Percentiles rank a stretch among this genome's conserved stretches.
These are phyloP conservation scores for Tylopilus rubrobrunneus DNA, from an alignment of 768 basidiomycete genomes.

Conservation along the genomic window DNA sequence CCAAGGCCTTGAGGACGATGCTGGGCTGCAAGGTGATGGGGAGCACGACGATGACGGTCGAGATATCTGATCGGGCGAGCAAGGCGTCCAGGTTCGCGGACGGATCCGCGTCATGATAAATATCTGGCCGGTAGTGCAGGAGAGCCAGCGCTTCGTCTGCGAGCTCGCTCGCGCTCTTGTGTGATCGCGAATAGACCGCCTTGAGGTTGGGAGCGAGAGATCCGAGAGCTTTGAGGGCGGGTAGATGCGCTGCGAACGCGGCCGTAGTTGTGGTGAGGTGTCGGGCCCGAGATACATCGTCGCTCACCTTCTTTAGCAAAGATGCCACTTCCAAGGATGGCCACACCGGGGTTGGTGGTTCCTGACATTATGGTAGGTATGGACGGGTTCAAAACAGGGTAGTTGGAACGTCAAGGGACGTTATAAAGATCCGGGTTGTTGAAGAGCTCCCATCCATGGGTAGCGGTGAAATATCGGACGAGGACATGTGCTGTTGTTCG, in stretches of 20 bases:
- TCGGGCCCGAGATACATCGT: conserved; percentile 4
- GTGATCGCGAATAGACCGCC: conserved; percentile 80
- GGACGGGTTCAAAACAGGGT: neutral
- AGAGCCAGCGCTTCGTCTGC: conserved; percentile 43
- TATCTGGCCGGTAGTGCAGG: conserved; percentile 37
- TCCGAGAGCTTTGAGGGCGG: conserved; percentile 58
- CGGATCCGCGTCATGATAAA: conserved; percentile 55
- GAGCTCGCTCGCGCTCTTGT: conserved; percentile 53
- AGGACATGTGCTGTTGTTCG: too few species aligned
- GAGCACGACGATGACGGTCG: conserved; percentile 69
- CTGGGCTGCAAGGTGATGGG: conserved; percentile 75
- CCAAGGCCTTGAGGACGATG: conserved; percentile 58
- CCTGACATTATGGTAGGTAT: conserved; percentile 17
- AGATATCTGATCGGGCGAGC: conserved; percentile 64
- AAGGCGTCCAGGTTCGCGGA: conserved; percentile 53
- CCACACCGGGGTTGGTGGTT: conserved; percentile 45
- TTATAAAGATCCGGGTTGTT: too few species aligned
- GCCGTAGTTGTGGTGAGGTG: conserved; percentile 23
- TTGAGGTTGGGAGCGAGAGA: conserved; percentile 44
- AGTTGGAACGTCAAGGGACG: too few species aligned
- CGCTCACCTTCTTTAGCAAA: conserved; percentile 70
- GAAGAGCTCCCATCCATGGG: too few species aligned
- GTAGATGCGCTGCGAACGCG: conserved; percentile 63
- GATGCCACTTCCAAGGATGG: conserved; percentile 78
- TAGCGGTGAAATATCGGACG: too few species aligned